Evolutionary conservation across 192 early-diverging fungal species (phyloP).

Genomic region (Podila minutissima): DNA sequence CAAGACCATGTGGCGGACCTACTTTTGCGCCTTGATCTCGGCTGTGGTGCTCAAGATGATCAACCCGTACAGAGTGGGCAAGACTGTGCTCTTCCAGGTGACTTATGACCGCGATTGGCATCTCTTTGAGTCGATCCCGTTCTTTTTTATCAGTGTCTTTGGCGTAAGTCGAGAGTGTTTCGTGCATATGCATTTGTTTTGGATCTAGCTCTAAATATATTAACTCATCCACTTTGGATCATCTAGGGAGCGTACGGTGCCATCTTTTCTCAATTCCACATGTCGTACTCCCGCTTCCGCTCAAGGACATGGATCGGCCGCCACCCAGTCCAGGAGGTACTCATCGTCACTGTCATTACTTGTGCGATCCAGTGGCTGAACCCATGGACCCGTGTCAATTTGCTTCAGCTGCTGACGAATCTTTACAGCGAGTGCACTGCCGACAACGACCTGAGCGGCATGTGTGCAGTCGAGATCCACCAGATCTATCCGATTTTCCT

Average conservation of each 20-base stretch:
- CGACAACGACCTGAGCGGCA: constrained; percentile 41
- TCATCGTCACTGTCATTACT: constrained; percentile 76
- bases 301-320: constrained; percentile 73
- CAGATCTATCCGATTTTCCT: constrained; percentile 49
- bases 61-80: constrained; percentile 84
- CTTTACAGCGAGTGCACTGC: constrained; percentile 45
- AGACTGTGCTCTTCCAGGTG: constrained; percentile 89
- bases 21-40: constrained; percentile 92
- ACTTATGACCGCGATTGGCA: constrained; percentile 91
- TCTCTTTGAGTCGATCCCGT: constrained; percentile 89
- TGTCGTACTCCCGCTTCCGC: constrained; percentile 74
- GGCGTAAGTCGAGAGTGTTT: constrained; percentile 61
- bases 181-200: background rate
- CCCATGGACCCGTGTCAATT: constrained; percentile 47
- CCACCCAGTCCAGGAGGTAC: constrained; percentile 81
- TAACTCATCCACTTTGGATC: background rate
- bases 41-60: constrained; percentile 80
- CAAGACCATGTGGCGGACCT: constrained; percentile 94
- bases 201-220: too few relatives aligned
- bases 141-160: constrained; percentile 83
- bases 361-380: constrained; percentile 63
- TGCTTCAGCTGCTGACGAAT: constrained; percentile 43
- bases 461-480: constrained; percentile 39
- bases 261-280: constrained; percentile 79
- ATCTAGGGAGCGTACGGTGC: constrained; percentile 85